Base-by-base conservation (phyloP, 306 rosid species). In the Senna tora region DNA sequence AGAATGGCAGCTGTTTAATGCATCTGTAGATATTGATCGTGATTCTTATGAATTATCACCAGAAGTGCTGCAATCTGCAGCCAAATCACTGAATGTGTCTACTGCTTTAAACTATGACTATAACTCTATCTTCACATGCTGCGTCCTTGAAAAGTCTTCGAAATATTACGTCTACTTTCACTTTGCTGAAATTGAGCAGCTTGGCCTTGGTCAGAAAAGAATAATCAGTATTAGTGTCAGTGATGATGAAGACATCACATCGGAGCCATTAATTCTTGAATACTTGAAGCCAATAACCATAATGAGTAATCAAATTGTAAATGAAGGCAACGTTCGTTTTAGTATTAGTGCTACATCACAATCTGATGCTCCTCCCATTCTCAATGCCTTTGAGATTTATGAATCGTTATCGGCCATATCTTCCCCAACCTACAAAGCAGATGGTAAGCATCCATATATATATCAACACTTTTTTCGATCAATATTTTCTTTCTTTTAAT, bases 131-230 rank as follows among this genome's bases (percentile, higher is more conserved):
- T 43, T 15, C n/a, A 13, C 0, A 36, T 0, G 39, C 39, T 3
- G 6, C n/a, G n/a, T n/a, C 38, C 39, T 36, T 36, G 6, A 36
- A 7, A 7, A 7, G 39, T 4, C 39, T 36, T 36, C 8, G 5
- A 1, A 1, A 0, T 28, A 45, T 73, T 72, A 46, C 39, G 49
- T 78, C 34, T 65, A 57, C 67, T 79, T 79, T 38, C 83, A 79
- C 75, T 79, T 79, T 58, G 51, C 51, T 67, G 75, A 73, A 41
- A 66, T 73, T 38, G 41, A 65, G 30, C 11, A 67, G 65, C 66
- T 79, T 57, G 16, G 12, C 15, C 59, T 22, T 17, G 36, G 75
- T 2, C 17, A 58, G 20, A 64, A 13, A 39, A 73, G 79, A 59
- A 43, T 54, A 12, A 49, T 73, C 47, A 9, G 16, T 42, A 59